Conservation (phyloP, 2,329 filamentous ascomycete species). For the Alternaria panax region DNA sequence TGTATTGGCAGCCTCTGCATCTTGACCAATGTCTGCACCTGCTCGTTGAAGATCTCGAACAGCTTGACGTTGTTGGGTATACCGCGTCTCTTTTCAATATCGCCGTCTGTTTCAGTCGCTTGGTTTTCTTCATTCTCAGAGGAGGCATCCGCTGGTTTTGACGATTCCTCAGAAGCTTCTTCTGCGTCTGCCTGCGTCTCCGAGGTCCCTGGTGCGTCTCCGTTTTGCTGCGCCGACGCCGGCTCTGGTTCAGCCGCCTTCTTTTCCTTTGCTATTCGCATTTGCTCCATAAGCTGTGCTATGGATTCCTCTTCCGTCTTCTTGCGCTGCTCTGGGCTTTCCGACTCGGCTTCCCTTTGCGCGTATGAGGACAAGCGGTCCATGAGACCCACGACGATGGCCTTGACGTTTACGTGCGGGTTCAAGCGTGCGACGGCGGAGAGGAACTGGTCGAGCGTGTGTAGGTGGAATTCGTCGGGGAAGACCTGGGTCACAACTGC, state of each 20-base stretch:
- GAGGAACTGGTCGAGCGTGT: conserved; percentile 94
- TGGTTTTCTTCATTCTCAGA: conserved; percentile 47
- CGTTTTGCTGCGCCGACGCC: conserved; percentile 43
- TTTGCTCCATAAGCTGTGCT: conserved; percentile 76
- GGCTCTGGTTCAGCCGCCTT: conserved; percentile 44
- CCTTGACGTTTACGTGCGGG: conserved; percentile 96
- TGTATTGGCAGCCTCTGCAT: conserved; percentile 90
- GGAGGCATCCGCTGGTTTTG: conserved; percentile 36
- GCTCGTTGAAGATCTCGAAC: conserved; percentile 96
- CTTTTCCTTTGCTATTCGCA: conserved; percentile 71
- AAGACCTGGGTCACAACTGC: conserved; percentile 97
- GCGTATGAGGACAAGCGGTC: conserved; percentile 93
- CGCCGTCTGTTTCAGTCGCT: conserved; percentile 51
- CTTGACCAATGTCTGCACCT: conserved; percentile 92
- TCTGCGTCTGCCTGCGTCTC: conserved; percentile 35
- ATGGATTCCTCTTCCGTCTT: conserved; percentile 87
- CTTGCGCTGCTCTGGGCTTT: conserved; percentile 73
- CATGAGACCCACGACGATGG: conserved; percentile 98
- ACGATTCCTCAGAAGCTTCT: conserved; percentile 39
- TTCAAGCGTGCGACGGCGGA: conserved; percentile 92
- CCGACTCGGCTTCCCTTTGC: conserved; percentile 80
- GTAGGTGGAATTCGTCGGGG: conserved; percentile 96
- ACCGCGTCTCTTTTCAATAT: conserved; percentile 57
- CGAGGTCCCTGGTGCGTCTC: conserved; percentile 33
- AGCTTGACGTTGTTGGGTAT: conserved; percentile 83